phyloP scores from a whole-genome alignment of 768 basidiomycete species.

The Suillus weaverae region DNA sequence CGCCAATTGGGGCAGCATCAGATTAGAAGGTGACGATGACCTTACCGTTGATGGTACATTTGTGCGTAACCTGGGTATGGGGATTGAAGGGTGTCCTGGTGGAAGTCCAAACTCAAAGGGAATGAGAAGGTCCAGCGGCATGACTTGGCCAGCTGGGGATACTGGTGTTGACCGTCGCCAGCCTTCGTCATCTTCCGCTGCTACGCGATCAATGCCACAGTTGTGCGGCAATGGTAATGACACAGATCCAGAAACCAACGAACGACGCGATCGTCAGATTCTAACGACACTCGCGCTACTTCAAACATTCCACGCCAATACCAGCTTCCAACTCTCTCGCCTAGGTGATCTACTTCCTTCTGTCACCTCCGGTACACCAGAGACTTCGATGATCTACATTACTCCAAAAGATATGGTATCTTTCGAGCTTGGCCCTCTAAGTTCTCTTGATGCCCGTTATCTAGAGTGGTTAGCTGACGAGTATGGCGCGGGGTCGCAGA shows the following conservation, averaged over 20 bases:
- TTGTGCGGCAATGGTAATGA: conserved; percentile 24
- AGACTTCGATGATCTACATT: conserved; percentile 42
- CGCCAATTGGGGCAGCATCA: conserved; percentile 54
- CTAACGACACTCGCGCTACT: conserved; percentile 58
- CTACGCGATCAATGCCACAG: conserved; percentile 26
- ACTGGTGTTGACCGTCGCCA: conserved; percentile 30
- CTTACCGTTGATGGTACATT: conserved; percentile 42
- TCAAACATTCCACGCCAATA: conserved; percentile 68
- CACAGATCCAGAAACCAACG: conserved; percentile 14
- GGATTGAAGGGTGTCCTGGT: conserved; percentile 64
- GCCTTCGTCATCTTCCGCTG: conserved; percentile 30
- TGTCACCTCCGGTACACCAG: conserved; percentile 10
- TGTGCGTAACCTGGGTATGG: conserved; percentile 63
- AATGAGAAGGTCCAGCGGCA: conserved; percentile 46
- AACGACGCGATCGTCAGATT: conserved; percentile 37
- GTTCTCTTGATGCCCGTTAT: conserved; percentile 68
- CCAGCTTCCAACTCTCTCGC: conserved; percentile 55
- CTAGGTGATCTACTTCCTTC: conserved; percentile 30
- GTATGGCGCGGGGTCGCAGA: conserved; percentile 48
- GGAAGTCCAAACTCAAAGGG: conserved; percentile 34
- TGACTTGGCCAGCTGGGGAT: conserved; percentile 50
- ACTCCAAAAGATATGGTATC: conserved; percentile 62
- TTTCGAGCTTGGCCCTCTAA: conserved; percentile 76
- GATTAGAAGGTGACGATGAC: conserved; percentile 69
- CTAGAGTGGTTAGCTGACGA: conserved; percentile 76